Base-by-base conservation (phyloP, 2,329 filamentous ascomycete genomes). In the Rasamsonia emersonii region DNA sequence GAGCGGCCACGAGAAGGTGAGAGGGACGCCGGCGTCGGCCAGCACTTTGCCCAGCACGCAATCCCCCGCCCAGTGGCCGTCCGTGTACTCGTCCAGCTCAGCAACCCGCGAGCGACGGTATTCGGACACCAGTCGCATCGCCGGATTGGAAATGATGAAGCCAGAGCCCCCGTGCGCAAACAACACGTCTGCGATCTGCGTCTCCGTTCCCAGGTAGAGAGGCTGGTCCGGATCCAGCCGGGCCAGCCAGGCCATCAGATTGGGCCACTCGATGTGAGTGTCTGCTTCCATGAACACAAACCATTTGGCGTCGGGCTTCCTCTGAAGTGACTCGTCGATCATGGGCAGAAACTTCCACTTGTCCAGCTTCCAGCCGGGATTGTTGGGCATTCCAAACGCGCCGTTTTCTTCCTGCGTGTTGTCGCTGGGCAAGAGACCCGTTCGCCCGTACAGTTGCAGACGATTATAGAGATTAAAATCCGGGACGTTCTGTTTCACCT, bases 231-330 rank as follows among this genome's bases (percentile, higher is more conserved):
- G 41, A 45, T 77, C 65, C 39, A 71, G 65, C 14, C 62, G 55
- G 11, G 57, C 54, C 14, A 77, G 58, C 70, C 70, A 77, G 15
- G 61, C 52, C 10, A 74, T 45, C 24, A 76, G 42, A 18, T 70
- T 72, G 19, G 62, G 54, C 59, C 71, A 71, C 7, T 71, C 56
- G 24, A 75, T 49, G 41, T 72, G 76, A 0, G 71, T 75, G 45
- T 77, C 73, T 0, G 70, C 65, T 42, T 76, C 73, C 28, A 74
- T 65, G 47, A 77, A 77, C 34, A 74, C 56, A 38, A 66, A 77
- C 73, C 73, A 77, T 33, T 68, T 69, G 26, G 67, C 65, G 16
- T 70, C 52, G 2, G 66, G 65, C 21, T 56, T 53, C 38, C 59
- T 40, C 14, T 49, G 47, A 24, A 65, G 57, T 0, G 69, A 61